Evolutionary conservation across 495 filamentous ascomycete species (phyloP), one percentile per base, ranked within the genome.

Genomic region (Penicillium coffeae): DNA sequence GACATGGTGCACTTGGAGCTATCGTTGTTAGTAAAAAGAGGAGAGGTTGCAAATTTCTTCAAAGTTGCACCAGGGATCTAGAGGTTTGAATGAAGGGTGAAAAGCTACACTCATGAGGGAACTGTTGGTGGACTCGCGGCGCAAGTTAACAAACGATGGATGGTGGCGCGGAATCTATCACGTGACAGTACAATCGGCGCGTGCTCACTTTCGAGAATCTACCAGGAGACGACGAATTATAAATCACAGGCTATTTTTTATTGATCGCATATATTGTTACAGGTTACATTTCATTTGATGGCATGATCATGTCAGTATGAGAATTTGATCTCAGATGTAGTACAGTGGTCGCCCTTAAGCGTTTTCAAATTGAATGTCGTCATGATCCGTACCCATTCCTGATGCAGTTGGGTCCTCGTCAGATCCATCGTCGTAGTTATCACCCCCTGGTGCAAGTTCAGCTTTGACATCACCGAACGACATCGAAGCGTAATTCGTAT

Each of bases 321-420:
- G 5, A 4, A 30, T 10, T 30, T 10, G 25, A 4, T 5, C 10
- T 30, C 46, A 30, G 33, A 49, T 27, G 15, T 21, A 16, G 21
- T 30, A 30, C 25, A 30, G 32, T 25, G 27, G 13, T 15, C 14
- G 34, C 10, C 22, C 8, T 58, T 56, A 63, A 32, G 89, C 80
- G 64, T 90, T 87, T 60, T 90, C 87, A 75, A 91, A 89, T 60
- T 88, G 81, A 19, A 82, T 63, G 44, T 87, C 79, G 21, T 87
- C 86, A n/a, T 86, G 80, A 51, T 85, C 85, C 25, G 70, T 70
- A 12, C 70, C 72, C 39, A 75, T 65, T 19, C 72, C 76, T 16
- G 70, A 71, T 16, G 64, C 64, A 8, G 58, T 72, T 12, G 60
- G 69, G 33, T 70, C 72, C 21, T 68, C 73, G 38, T 78, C 77